phyloP scores from a whole-genome alignment of 208 protist species.

The Crithidia fasciculata region DNA sequence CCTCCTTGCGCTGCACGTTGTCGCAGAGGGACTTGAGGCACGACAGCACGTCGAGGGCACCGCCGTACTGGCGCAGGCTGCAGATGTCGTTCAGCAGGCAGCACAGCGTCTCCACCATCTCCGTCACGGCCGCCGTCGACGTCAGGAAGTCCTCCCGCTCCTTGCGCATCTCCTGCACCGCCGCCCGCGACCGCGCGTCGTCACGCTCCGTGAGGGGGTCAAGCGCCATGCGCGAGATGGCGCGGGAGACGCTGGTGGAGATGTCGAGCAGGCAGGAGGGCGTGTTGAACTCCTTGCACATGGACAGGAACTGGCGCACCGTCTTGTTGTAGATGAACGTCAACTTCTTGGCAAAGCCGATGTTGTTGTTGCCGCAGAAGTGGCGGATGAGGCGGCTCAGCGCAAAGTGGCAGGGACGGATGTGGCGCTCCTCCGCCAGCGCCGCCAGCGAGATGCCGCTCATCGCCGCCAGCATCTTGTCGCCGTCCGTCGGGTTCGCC shows the following conservation, averaged over 20 bases:
- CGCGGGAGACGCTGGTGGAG: conserved; percentile 40
- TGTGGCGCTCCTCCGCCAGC: conserved; percentile 57
- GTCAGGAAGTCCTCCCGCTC: conserved; percentile 68
- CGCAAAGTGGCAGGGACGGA: conserved; percentile 51
- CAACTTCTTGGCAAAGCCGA: conserved; percentile 65
- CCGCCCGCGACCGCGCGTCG: conserved; percentile 25
- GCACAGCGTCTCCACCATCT: conserved; percentile 66
- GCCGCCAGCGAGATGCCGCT: conserved; percentile 54
- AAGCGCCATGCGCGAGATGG: conserved; percentile 53
- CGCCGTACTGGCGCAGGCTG: conserved; percentile 48
- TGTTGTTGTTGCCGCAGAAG: conserved; percentile 60
- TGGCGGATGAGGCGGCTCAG: conserved; percentile 41
- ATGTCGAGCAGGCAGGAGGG: conserved; percentile 47
- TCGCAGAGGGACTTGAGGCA: conserved; percentile 73
- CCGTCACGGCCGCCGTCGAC: conserved; percentile 36
- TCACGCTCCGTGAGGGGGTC: conserved; percentile 34
- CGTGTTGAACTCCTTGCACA: conserved; percentile 64
- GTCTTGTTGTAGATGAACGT: conserved; percentile 75
- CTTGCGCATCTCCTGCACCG: conserved; percentile 38
- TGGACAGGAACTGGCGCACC: conserved; percentile 49
- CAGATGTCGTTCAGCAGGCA: conserved; percentile 52
- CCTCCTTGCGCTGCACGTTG: conserved; percentile 38
- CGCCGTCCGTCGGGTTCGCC: conserved; percentile 39
- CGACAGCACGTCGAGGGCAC: conserved; percentile 54
- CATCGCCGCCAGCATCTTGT: conserved; percentile 61